A percentile compares a stretch with the other conserved stretches of the same genome.
phyloP scores from a whole-genome alignment of 208 protist species.

The Histomonas meleagridis region DNA sequence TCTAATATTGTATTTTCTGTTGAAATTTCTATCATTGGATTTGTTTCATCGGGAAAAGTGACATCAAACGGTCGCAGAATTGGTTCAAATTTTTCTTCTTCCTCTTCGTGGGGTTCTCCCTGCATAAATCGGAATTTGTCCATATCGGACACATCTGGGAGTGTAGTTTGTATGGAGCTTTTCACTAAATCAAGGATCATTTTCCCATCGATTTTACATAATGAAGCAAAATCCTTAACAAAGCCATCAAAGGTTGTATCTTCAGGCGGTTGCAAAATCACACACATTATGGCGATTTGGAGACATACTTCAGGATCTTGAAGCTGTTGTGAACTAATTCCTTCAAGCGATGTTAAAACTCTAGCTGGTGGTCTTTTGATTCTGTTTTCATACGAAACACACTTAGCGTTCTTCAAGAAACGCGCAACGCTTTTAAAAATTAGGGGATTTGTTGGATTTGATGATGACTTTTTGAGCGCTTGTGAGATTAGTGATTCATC shows the following conservation, averaged over 20 bases:
- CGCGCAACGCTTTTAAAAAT: not conserved
- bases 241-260: not conserved
- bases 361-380: not conserved
- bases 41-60: not conserved
- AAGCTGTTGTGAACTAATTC: not conserved
- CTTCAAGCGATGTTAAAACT: not conserved
- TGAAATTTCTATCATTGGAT: not conserved
- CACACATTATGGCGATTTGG: not conserved
- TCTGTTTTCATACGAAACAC: not conserved
- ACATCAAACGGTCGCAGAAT: not conserved
- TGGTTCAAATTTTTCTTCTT: not conserved
- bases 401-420: not conserved
- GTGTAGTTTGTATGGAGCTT: not conserved
- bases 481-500: not conserved
- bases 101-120: too few species aligned
- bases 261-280: not conserved
- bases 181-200: not conserved
- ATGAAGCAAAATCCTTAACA: not conserved
- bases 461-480: not conserved
- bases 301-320: not conserved
- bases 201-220: not conserved
- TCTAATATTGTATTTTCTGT: not conserved
- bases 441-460: not conserved
- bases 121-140: too few species aligned
- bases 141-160: too few species aligned